phyloP scores from a whole-genome alignment of 345 rosid genomes.

The Salix purpurea region DNA sequence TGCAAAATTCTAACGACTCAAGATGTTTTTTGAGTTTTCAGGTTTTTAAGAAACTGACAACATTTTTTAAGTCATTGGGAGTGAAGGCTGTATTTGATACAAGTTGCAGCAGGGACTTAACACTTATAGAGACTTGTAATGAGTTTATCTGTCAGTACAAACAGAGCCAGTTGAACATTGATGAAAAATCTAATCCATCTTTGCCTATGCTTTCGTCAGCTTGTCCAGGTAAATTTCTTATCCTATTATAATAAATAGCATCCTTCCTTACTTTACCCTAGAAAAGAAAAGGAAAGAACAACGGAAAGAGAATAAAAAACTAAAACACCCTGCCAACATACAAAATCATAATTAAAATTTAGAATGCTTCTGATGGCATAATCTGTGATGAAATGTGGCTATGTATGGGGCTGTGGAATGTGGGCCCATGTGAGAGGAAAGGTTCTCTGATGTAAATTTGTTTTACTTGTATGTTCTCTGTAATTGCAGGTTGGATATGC shows the following conservation, averaged over 20 bases:
- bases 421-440: not conserved
- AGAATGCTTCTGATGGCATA: not conserved
- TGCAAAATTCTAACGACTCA: not conserved
- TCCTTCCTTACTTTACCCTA: not conserved
- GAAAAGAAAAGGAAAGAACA: not conserved
- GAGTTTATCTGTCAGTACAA: constrained; percentile 74
- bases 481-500: constrained; percentile 88
- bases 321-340: not conserved
- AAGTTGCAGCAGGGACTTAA: constrained; percentile 71
- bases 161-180: constrained; percentile 37
- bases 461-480: not conserved
- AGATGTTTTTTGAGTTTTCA: constrained; percentile 10
- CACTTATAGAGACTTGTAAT: constrained; percentile 78
- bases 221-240: constrained; percentile 70
- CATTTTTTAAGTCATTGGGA: constrained; percentile 76
- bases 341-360: not conserved
- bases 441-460: not conserved
- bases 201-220: constrained; percentile 88
- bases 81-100: constrained; percentile 86
- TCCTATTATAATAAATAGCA: not conserved
- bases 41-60: constrained; percentile 76
- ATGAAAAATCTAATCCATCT: constrained; percentile 31
- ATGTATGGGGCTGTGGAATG: not conserved
- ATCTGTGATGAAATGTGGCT: not conserved
- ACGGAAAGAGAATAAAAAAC: not conserved